These are phyloP conservation scores for Euptelea pleiosperma DNA, from an alignment of 164 flowering plant species.

Conservation along the genomic window DNA sequence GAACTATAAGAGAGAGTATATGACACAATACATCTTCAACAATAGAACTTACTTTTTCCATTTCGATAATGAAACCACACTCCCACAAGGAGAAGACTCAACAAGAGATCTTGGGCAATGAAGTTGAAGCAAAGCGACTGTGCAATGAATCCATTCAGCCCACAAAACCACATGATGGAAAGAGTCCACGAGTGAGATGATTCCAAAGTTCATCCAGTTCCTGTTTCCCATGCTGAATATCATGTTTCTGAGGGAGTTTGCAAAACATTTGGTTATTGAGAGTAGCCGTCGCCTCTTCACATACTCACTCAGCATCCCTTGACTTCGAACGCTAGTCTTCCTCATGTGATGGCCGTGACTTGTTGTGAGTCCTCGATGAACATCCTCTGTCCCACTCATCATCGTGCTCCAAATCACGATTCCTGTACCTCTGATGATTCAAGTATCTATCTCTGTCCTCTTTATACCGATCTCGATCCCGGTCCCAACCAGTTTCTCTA, in stretches of 20 bases:
- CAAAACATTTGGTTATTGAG: conserved; percentile 24
- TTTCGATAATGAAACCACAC: conserved; percentile 8
- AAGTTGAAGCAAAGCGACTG: conserved; percentile 8
- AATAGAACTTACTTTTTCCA: conserved; percentile 23
- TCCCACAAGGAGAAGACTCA: too few species aligned
- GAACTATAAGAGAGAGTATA: too few species aligned
- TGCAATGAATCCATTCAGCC: conserved; percentile 7
- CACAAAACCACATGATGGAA: conserved; percentile 15
- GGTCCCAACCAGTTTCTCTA: conserved; percentile 45
- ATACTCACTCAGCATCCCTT: conserved; percentile 79
- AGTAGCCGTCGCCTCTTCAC: conserved; percentile 65
- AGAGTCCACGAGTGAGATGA: conserved; percentile 13
- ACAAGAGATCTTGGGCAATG: conserved; percentile 16
- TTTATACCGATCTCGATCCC: conserved; percentile 51
- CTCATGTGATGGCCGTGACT: conserved; percentile 56
- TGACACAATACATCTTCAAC: too few species aligned
- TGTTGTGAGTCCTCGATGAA: conserved; percentile 69
- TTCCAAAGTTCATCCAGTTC: conserved; percentile 6
- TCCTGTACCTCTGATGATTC: conserved; percentile 60
- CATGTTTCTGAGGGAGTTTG: background rate
- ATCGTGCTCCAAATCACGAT: conserved; percentile 59
- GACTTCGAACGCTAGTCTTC: conserved; percentile 67
- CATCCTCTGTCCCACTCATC: conserved; percentile 75
- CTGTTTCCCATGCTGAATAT: conserved; percentile 1
- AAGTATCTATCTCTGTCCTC: conserved; percentile 65